These are phyloP conservation scores for Eucalyptus microcorys DNA, from an alignment of 345 rosid species.

Conservation along the genomic window DNA sequence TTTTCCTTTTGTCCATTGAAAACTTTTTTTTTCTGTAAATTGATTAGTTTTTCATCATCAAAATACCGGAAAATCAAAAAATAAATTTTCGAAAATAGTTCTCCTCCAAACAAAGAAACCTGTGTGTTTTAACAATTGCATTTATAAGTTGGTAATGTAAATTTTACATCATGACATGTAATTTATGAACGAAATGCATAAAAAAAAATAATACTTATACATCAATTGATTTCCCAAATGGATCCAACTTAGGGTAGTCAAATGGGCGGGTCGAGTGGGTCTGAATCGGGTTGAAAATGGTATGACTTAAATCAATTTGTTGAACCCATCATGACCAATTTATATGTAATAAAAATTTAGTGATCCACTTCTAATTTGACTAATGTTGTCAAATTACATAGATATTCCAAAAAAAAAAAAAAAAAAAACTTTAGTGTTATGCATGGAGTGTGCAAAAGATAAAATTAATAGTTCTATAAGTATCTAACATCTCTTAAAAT, in stretches of 20 bases:
- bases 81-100: background rate
- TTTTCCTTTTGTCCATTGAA: background rate
- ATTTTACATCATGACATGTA: background rate
- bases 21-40: background rate
- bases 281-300: too few species aligned
- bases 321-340: background rate
- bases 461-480: background rate
- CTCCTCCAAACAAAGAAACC: background rate
- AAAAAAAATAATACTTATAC: background rate
- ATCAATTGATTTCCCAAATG: background rate
- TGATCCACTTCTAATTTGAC: fast-evolving
- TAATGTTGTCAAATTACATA: background rate
- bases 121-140: background rate
- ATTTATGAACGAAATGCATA: background rate
- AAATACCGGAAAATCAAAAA: fast-evolving
- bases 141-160: background rate
- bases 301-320: background rate
- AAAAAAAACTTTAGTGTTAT: background rate
- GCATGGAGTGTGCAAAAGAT: background rate
- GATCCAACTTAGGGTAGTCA: background rate
- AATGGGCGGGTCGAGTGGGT: background rate
- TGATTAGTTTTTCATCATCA: background rate
- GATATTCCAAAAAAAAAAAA: background rate
- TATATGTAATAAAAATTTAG: background rate
- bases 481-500: background rate